These are phyloP conservation scores for Didymella segeticola DNA, from an alignment of 2,329 filamentous ascomycete species.

Conservation along the genomic window DNA sequence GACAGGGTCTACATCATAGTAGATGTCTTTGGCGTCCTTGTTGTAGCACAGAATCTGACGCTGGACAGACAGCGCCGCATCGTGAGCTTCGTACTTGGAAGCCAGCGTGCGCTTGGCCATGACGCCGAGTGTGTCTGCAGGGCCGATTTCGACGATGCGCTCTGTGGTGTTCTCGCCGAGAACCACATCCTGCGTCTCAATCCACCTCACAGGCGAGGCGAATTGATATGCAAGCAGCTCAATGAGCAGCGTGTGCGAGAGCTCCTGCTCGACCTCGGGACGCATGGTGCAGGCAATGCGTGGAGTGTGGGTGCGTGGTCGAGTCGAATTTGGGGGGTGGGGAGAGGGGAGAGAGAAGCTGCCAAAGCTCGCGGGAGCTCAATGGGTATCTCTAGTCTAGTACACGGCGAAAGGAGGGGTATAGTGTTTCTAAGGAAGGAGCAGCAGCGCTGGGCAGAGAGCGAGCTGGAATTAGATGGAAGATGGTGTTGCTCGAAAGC, in stretches of 20 bases:
- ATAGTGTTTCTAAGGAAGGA: conserved; percentile 25
- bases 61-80: conserved; percentile 94
- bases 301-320: conserved; percentile 27
- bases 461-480: conserved; percentile 17
- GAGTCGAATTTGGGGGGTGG: conserved; percentile 6
- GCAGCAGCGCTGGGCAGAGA: conserved; percentile 21
- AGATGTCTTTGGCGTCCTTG: conserved; percentile 99
- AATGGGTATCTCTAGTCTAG: conserved; percentile 33
- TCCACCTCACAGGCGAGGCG: conserved; percentile 98
- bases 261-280: conserved; percentile 98
- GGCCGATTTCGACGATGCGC: conserved; percentile 96
- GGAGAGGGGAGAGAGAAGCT: conserved; percentile 16
- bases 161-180: conserved; percentile 95
- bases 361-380: conserved; percentile 34
- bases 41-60: conserved; percentile 99
- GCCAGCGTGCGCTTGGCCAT: conserved; percentile 97
- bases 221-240: conserved; percentile 99
- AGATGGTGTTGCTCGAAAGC: conserved; percentile 13
- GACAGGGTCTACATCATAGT: conserved; percentile 96
- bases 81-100: conserved; percentile 98
- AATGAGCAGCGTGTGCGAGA: conserved; percentile 96
- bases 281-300: conserved; percentile 69
- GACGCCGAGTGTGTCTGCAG: conserved; percentile 92
- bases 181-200: conserved; percentile 99
- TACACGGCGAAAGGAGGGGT: conserved; percentile 30